These are phyloP conservation scores for Fusarium circinatum DNA, from an alignment of 2,329 filamentous ascomycete species.

Conservation along the genomic window DNA sequence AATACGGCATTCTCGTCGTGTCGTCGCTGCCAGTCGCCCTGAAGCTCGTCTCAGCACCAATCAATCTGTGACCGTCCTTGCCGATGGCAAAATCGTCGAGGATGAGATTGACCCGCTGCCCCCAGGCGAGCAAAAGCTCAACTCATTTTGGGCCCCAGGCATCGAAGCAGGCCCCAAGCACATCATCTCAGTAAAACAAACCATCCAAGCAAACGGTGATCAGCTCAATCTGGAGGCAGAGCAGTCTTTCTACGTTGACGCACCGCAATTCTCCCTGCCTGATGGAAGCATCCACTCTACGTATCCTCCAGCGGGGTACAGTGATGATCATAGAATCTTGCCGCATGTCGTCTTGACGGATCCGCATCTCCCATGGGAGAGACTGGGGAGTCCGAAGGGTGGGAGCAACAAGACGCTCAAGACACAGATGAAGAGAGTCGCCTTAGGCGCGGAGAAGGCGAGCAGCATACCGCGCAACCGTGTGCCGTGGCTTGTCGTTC, in stretches of 20 bases:
- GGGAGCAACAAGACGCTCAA: neutral
- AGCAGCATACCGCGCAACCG: slow-evolving; percentile 27
- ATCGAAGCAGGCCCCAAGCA: slow-evolving; percentile 26
- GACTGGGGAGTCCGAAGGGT: slow-evolving; percentile 36
- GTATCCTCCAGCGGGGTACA: slow-evolving; percentile 54
- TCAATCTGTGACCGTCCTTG: neutral
- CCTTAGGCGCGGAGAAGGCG: neutral
- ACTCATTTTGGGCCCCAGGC: slow-evolving; percentile 33
- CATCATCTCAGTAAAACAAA: slow-evolving; percentile 6
- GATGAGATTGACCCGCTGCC: neutral
- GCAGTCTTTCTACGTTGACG: slow-evolving; percentile 50
- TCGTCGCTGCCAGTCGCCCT: neutral
- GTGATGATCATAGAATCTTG: slow-evolving; percentile 47
- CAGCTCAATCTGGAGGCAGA: neutral
- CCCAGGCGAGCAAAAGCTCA: slow-evolving; percentile 29
- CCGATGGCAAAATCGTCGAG: neutral
- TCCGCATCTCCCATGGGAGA: slow-evolving; percentile 57
- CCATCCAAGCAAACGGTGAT: neutral
- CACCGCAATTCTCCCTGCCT: slow-evolving; percentile 50
- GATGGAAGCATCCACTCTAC: slow-evolving; percentile 48
- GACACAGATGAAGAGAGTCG: neutral
- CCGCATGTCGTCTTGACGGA: slow-evolving; percentile 59
- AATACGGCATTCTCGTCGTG: neutral
- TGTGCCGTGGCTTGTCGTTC: slow-evolving; percentile 55
- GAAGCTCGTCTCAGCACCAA: neutral